Base-by-base conservation (phyloP, 345 rosid genomes). In the Citrus trifoliata region DNA sequence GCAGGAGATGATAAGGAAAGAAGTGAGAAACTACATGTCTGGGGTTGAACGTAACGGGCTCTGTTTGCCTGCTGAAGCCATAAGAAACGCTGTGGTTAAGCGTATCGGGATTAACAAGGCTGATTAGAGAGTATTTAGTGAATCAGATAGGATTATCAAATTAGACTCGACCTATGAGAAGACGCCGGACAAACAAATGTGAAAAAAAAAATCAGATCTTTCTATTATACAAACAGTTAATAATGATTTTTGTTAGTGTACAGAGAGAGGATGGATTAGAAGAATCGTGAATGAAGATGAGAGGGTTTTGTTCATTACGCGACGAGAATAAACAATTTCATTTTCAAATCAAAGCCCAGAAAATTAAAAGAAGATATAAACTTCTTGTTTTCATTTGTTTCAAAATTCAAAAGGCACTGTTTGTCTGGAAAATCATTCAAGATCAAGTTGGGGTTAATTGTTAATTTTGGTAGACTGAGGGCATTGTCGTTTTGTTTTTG, bases 1-100 rank as follows among this genome's bases (percentile, higher is more conserved):
- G 92, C 95, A 91, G 76, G 93, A 91, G 67, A 91, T 91, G 97
- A 84, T 91, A 53, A 82, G 89, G 81, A 82, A 86, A 78, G 97
- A 93, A 74, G 97, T 93, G 75, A 83, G 93, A 81, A 86, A 68
- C 63, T 91, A 93, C 85, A 90, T 91, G 93, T 81, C 88, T 0
- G 92, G 93, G 62, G 73, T 86, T 55, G 89, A 89, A 73, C 88
- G 82, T 77, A 83, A 84, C 28, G 97, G 92, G 32, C 13, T 74
- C 42, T 87, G 83, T 73, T 62, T 86, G 66, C 91, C 81, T 77
- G 81, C 83, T 16, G 95, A 91, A 46, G 84, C 89, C 1, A 85
- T 90, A 9, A 77, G 90, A 64, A 88, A 91, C 73, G 90, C 93
- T 1, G 86, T 90, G 27, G 93, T 91, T 65, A 91, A 93, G 85